Percentiles rank a stretch among this genome's conserved stretches.
These are phyloP conservation scores for Aspergillus affinis DNA, from an alignment of 495 filamentous ascomycete species.

Conservation along the genomic window DNA sequence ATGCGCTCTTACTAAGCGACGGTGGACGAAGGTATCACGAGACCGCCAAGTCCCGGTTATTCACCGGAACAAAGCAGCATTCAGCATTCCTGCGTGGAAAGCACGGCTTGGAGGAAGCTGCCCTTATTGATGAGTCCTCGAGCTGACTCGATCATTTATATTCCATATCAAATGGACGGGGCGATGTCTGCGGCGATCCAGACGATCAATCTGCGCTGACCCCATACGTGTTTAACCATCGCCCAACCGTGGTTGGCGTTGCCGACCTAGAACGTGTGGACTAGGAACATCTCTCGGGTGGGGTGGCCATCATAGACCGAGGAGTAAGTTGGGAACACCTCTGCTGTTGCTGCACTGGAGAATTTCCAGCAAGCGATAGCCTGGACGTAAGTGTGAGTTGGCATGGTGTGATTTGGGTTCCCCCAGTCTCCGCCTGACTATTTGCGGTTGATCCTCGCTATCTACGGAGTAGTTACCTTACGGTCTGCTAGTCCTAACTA, in stretches of 20 bases:
- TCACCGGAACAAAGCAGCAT: background rate
- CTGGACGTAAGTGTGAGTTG: slow-evolving; percentile 24
- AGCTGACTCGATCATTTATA: background rate
- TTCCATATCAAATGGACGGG: background rate
- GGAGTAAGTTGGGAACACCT: background rate
- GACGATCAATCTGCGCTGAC: background rate
- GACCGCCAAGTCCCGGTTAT: background rate
- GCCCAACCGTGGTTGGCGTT: background rate
- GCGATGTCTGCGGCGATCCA: background rate
- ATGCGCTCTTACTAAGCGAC: background rate
- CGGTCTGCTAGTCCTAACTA: no score
- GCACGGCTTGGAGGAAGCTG: background rate
- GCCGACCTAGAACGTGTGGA: background rate
- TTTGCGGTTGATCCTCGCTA: slow-evolving; percentile 26
- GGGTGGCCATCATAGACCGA: background rate
- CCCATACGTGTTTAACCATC: background rate
- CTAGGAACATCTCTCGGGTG: background rate
- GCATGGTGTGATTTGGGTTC: slow-evolving; percentile 23
- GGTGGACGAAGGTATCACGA: background rate
- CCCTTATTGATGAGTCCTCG: background rate
- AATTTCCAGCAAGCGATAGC: no score
- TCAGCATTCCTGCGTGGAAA: no score
- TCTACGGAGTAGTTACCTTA: background rate
- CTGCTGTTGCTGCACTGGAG: background rate
- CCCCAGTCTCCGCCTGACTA: slow-evolving; percentile 36